Conservation (phyloP, 2,329 filamentous ascomycete species). For the Penicillium carneum region DNA sequence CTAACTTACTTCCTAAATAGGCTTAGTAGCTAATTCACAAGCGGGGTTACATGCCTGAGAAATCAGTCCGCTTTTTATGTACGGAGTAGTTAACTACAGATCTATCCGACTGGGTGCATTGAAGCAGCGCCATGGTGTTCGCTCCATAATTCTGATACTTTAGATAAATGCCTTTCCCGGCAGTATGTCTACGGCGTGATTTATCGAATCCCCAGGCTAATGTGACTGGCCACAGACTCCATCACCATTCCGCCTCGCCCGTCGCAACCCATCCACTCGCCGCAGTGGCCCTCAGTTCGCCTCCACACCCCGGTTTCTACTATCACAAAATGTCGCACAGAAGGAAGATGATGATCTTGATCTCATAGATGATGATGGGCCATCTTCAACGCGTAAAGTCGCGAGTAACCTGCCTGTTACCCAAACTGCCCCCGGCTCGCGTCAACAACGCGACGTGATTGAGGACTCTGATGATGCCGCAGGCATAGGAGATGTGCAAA, state of each 20-base stretch:
- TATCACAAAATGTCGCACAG: constrained; percentile 37
- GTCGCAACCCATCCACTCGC: constrained; percentile 37
- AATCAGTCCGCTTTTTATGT: too few species aligned
- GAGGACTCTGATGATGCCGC: constrained; percentile 39
- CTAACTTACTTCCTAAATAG: too few species aligned
- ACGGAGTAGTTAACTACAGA: not conserved
- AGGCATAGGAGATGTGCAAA: constrained; percentile 7
- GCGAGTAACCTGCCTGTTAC: constrained; percentile 16
- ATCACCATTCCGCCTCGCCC: constrained; percentile 42
- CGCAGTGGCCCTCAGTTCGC: constrained; percentile 44
- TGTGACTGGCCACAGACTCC: constrained; percentile 28
- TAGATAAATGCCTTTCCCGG: constrained; percentile 28
- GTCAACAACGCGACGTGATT: constrained; percentile 36
- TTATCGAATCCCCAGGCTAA: not conserved
- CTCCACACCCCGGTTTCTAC: constrained; percentile 43
- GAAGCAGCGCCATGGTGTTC: not conserved
- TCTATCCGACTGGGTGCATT: not conserved
- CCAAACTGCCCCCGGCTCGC: constrained; percentile 13
- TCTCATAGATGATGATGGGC: constrained; percentile 33
- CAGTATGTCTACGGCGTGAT: constrained; percentile 7
- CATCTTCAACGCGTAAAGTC: constrained; percentile 25
- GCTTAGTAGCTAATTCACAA: too few species aligned
- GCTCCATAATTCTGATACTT: not conserved
- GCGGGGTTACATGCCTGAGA: too few species aligned
- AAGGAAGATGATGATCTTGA: constrained; percentile 23